Evolutionary conservation across 2,329 filamentous ascomycete species (phyloP), one percentile per base, ranked within the genome.

Genomic region (Pyrenophora seminiperda): DNA sequence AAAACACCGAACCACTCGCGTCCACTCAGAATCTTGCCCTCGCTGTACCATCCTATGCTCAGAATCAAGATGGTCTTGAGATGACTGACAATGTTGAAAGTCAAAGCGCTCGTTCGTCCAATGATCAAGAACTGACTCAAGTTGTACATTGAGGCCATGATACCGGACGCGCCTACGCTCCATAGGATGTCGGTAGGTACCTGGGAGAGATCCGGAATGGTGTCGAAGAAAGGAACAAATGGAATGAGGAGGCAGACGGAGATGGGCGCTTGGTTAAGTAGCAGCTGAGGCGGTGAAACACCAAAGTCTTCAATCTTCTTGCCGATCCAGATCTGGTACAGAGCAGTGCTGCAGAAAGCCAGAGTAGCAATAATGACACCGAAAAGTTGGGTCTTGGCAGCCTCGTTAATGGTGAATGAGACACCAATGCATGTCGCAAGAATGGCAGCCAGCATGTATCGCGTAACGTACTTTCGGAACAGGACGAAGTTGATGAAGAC

Each of bases 301-400:
- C 63, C 65, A 49, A 78, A 76, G 55, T 78, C 76, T 47, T 74
- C 71, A 47, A 78, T 77, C 62, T 77, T 77, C 71, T 77, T 77
- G 55, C 75, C 76, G 49, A 78, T 78, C 76, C 76, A 78, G 38
- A 77, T 76, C 60, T 77, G 75, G 53, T 78, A 78, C 38, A 78
- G 73, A 1, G 75, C 76, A 7, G 76, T 77, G 2, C 75, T 73
- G 47, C 71, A 73, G 53, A 78, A 77, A 7, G 76, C 76, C 27
- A 74, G 61, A 3, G 72, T 69, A 1, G 76, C 76, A 49, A 77
- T 72, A 10, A 76, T 73, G 18, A 74, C 71, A 19, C 76, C 76
- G 10, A 75, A 65, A 3, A 73, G 62, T n/a, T 70, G 67, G 7
- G 72, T 76, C 47, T 72, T 74, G 32, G 74, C 66, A 1, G 70